These are phyloP conservation scores for Rhinocladiella mackenziei DNA, from an alignment of 2,329 filamentous ascomycete species.

Conservation along the genomic window DNA sequence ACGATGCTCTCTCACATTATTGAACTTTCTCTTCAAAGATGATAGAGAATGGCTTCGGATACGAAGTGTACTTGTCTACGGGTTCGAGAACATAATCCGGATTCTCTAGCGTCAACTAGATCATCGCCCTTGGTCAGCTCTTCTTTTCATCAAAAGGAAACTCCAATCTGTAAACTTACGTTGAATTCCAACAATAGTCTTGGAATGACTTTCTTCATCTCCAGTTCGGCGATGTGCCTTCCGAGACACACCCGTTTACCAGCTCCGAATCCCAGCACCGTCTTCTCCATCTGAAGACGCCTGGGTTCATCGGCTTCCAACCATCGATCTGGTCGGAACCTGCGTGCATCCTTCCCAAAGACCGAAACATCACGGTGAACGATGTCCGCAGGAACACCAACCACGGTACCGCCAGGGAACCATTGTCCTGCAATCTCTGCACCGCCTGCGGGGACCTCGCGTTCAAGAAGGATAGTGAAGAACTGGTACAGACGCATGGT, in stretches of 20 bases:
- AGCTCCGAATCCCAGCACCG: constrained; percentile 24
- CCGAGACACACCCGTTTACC: constrained; percentile 29
- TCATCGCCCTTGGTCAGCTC: no score
- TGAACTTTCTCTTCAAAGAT: no score
- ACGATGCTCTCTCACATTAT: no score
- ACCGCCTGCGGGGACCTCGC: constrained; percentile 45
- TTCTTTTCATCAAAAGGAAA: no score
- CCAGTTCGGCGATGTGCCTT: constrained; percentile 27
- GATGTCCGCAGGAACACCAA: constrained; percentile 38
- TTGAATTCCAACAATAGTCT: no score
- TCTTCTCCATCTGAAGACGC: constrained; percentile 21
- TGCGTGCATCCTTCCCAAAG: constrained; percentile 46
- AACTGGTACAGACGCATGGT: constrained; percentile 49
- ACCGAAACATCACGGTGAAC: constrained; percentile 39
- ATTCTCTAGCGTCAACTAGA: no score
- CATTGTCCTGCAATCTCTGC: constrained; percentile 34
- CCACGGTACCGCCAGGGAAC: constrained; percentile 36
- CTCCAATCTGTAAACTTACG: no score
- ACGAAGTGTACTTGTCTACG: no score
- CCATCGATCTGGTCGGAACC: constrained; percentile 50
- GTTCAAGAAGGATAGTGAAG: constrained; percentile 49
- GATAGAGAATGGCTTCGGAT: no score
- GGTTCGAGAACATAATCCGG: no score
- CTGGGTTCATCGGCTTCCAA: constrained; percentile 16
- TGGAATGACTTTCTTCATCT: constrained; percentile 31